Base-by-base conservation (phyloP, 495 filamentous ascomycete genomes). In the Tuber umbilicatum region DNA sequence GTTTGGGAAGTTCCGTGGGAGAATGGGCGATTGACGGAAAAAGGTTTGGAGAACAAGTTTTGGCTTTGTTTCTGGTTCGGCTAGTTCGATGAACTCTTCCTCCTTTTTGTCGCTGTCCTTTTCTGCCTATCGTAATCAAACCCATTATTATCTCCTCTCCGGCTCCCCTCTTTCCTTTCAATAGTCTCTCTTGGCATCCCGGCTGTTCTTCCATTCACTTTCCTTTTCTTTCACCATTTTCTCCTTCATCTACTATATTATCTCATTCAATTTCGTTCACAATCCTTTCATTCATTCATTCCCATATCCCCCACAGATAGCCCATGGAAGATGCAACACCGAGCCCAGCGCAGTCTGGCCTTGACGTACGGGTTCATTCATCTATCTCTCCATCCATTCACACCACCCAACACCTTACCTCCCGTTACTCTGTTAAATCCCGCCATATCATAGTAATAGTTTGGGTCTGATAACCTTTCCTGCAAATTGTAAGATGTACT, bases 401-500 rank as follows among this genome's bases (percentile, higher is more conserved):
- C 17, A 17, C 55, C 6, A 14, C 27, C 14, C 55, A 64, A 64
- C 31, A 27, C 55, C 55, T 27, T 35, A 31, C 55, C 27, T 31
- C 55, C 55, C 55, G 55, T 27, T 64, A 35, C 55, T 35, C 55
- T 64, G 55, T 64, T 64, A 64, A 64, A 64, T 64, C 35, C 55
- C 55, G 55, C 55, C 14, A 64, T 64, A 64, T 64, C 55, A 64
- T 2, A 64, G 55, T 64, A 35, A 64, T 64, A 35, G 55, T 64
- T 35, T 64, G 55, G 55, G 55, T 16, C 10, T 64, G 55, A 35
- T 35, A 17, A 35, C 27, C 55, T 64, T 64, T 64, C 55, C 6
- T 35, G 55, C 27, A 64, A 64, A 64, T 64, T 64, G 55, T 64
- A 64, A 64, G 27, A 14, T 64, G 55, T 64, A 64, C 55, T 64